Evolutionary conservation across 768 basidiomycete species (phyloP), one percentile per base, ranked within the genome.

Genomic region (Hypholoma sublateritium): DNA sequence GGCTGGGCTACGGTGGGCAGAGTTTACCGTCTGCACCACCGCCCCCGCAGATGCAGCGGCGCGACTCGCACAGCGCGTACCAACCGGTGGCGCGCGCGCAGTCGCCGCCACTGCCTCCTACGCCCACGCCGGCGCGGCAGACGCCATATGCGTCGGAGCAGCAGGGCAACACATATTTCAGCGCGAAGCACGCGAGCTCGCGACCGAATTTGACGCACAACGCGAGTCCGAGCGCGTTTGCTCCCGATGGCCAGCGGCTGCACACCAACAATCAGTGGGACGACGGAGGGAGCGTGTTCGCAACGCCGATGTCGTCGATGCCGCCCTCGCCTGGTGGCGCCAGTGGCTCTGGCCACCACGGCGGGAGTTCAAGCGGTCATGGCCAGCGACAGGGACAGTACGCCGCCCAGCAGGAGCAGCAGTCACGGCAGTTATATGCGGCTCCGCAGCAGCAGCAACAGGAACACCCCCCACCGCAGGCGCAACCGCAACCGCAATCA

Each of bases 261-360:
- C 14, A 55, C 25, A 34, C 34, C n/a, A 25, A 32, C 5, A 6
- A 14, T 24, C 45, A 14, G 16, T 44, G 45, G 36, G 47, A 48
- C 1, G 55, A 39, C 3, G 34, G 24, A 21, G 46, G 48, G 21
- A 56, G 32, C 19, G 55, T 50, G n/a, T 56, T 56, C 28, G 55
- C n/a, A n/a, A 56, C 55, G 14, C 55, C 55, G 14, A 49, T 49
- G 47, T 56, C 55, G 4, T 56, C 55, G 4, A 41, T 50, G n/a
- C 55, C 55, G 16, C 55, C 55, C 22, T 56, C 55, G 21, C 55
- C 54, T 11, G 22, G 25, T 4, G 42, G 22, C 46, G 41, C 28
- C 19, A 25, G 35, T 14, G 36, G 34, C 24, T 47, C 46, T 9
- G 37, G 50, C 4, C 35, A 41, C 21, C 25, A 5, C 12, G 25